Conservation (phyloP, 1,139 yeast genomes). For the Trichomonascaceae sp. region DNA sequence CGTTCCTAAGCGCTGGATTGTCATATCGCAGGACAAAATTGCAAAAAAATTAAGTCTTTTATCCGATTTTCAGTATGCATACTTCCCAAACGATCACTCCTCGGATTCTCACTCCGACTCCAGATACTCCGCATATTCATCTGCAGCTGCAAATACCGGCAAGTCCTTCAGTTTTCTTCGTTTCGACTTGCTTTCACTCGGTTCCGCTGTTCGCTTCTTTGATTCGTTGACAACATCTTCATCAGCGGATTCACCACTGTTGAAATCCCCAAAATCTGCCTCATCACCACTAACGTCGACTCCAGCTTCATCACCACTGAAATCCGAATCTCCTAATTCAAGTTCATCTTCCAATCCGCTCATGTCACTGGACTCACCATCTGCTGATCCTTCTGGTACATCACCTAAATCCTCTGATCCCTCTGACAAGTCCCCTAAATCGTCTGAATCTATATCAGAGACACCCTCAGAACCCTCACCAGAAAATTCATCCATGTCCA, state of each 20-base stretch:
- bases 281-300: constrained; percentile 21
- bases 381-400: constrained; percentile 5
- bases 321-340: constrained; percentile 29
- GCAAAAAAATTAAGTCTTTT: too few species aligned
- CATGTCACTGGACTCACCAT: constrained; percentile 23
- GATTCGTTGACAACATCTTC: constrained; percentile 19
- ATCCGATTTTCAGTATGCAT: too few species aligned
- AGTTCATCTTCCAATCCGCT: constrained; percentile 14
- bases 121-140: constrained; percentile 75
- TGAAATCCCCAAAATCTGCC: background rate
- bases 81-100: too few species aligned
- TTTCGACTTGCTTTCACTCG: constrained; percentile 39
- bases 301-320: constrained; percentile 22
- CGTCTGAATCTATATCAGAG: constrained; percentile 29
- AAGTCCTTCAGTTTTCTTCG: constrained; percentile 57
- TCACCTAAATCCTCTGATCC: constrained; percentile 24
- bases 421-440: constrained; percentile 26
- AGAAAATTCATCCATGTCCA: constrained; percentile 47
- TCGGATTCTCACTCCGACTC: constrained; percentile 30
- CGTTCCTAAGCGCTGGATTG: too few species aligned
- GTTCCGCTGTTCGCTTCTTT: constrained; percentile 28
- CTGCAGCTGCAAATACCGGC: constrained; percentile 87
- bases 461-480: constrained; percentile 35
- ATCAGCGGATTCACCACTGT: constrained; percentile 27
- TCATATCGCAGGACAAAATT: too few species aligned